These are phyloP conservation scores for Hyphodiscus sp. DNA, from an alignment of 2,329 filamentous ascomycete species.

Conservation along the genomic window DNA sequence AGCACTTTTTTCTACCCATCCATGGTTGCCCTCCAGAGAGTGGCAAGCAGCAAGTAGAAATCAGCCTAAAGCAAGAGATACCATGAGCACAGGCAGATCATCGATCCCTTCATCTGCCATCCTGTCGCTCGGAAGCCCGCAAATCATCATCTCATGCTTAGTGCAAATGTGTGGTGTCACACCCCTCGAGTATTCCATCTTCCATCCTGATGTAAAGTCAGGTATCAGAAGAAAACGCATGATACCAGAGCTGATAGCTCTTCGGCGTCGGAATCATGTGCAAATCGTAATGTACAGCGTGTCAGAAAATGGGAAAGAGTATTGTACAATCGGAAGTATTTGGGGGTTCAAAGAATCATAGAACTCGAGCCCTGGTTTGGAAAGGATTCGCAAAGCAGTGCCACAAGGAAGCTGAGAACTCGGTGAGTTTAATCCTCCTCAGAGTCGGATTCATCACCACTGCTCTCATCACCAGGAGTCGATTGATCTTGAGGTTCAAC, in stretches of 20 bases:
- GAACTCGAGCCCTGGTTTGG: too few relatives aligned
- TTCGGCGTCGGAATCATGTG: not conserved
- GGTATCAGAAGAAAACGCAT: not conserved
- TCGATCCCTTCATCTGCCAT: not conserved
- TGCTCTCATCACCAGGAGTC: constrained; percentile 34
- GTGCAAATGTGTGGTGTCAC: not conserved
- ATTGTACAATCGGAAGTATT: constrained; percentile 15
- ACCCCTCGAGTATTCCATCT: not conserved
- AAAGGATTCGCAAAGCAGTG: too few relatives aligned
- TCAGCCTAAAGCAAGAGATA: not conserved
- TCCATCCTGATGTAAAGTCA: not conserved
- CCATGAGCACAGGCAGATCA: not conserved
- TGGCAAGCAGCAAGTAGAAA: not conserved
- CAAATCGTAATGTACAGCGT: constrained; percentile 15
- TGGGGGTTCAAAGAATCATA: not conserved
- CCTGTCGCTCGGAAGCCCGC: not conserved
- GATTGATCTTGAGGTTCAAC: constrained; percentile 23
- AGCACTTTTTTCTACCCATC: not conserved
- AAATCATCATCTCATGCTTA: not conserved
- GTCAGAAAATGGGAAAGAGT: constrained; percentile 8
- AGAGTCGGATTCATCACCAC: constrained; percentile 49
- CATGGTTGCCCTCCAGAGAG: not conserved
- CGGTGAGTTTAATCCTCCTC: constrained; percentile 35
- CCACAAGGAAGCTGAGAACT: not conserved
- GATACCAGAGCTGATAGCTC: not conserved